Percentiles rank a stretch among this genome's conserved stretches.
phyloP scores from a whole-genome alignment of 1,284 basidiomycete species.

The Phaffia rhodozyma region DNA sequence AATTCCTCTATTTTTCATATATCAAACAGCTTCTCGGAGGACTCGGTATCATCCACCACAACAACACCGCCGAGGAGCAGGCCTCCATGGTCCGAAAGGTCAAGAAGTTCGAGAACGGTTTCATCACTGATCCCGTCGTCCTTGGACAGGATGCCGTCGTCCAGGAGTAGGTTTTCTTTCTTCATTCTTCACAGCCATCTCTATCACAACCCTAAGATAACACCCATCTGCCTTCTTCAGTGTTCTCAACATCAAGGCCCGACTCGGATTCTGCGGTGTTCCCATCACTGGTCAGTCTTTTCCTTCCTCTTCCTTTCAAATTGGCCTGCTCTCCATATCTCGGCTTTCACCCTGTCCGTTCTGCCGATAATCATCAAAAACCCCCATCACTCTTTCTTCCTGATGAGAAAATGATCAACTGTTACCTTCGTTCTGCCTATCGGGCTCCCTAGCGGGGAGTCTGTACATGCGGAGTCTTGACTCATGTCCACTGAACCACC shows the following conservation, averaged over 20 bases:
- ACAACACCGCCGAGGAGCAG: slow-evolving; percentile 76
- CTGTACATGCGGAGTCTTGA: slow-evolving; percentile 44
- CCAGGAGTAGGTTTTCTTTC: slow-evolving; percentile 45
- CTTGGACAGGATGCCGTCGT: slow-evolving; percentile 66
- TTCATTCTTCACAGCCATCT: not conserved
- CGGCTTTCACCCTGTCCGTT: not conserved
- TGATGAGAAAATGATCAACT: slow-evolving; percentile 43
- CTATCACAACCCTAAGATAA: not conserved
- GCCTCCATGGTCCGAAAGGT: slow-evolving; percentile 95
- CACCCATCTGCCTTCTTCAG: slow-evolving; percentile 13
- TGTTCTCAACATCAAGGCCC: slow-evolving; percentile 84
- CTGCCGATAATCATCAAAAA: not conserved
- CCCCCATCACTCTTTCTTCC: slow-evolving; percentile 19
- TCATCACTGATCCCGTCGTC: slow-evolving; percentile 90
- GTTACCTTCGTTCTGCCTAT: slow-evolving; percentile 85
- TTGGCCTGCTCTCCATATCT: slow-evolving; percentile 3
- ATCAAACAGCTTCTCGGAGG: slow-evolving; percentile 68
- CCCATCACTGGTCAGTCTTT: slow-evolving; percentile 73
- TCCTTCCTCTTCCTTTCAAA: not conserved
- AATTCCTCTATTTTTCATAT: slow-evolving; percentile 17
- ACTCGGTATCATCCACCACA: slow-evolving; percentile 98
- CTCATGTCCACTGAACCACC: slow-evolving; percentile 34
- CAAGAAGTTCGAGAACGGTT: slow-evolving; percentile 97
- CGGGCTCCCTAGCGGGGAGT: slow-evolving; percentile 50
- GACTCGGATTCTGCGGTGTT: slow-evolving; percentile 90